Conservation (phyloP, 345 rosid species). For the Kandelia obovata region DNA sequence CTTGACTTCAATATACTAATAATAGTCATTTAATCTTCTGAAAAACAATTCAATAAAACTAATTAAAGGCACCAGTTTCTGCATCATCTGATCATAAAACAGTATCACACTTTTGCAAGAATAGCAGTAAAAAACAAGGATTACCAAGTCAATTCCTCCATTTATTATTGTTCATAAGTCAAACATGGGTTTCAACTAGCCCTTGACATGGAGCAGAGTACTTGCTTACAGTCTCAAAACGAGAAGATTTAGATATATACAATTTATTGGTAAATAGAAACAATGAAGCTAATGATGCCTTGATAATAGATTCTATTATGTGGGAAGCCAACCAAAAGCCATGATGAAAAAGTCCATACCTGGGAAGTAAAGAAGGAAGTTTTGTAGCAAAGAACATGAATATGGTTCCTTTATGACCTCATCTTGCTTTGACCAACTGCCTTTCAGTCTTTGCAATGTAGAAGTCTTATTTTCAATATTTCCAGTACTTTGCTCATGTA, state of each 20-base stretch:
- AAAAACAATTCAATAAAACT: neutral
- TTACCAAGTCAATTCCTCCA: neutral
- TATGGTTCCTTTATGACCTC: constrained; percentile 49
- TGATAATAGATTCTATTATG: neutral
- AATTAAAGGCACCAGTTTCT: neutral
- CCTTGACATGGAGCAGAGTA: neutral
- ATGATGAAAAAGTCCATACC: constrained; percentile 38
- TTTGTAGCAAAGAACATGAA: constrained; percentile 42
- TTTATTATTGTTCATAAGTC: neutral
- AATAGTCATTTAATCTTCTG: no score
- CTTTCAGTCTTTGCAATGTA: constrained; percentile 29
- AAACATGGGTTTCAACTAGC: neutral
- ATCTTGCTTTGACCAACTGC: constrained; percentile 56
- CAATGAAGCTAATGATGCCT: neutral
- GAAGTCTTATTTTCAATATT: constrained; percentile 28
- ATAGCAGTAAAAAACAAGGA: no score
- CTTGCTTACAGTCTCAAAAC: neutral
- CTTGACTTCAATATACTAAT: no score
- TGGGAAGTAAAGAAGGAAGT: constrained; percentile 66
- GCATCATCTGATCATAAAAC: neutral
- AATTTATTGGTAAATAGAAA: neutral
- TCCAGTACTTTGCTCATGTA: constrained; percentile 23
- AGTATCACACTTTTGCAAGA: neutral
- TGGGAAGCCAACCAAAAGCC: constrained; percentile 8
- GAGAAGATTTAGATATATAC: neutral